These are phyloP conservation scores for Magnaporthales sp. DNA, from an alignment of 2,329 filamentous ascomycete species.

Conservation along the genomic window DNA sequence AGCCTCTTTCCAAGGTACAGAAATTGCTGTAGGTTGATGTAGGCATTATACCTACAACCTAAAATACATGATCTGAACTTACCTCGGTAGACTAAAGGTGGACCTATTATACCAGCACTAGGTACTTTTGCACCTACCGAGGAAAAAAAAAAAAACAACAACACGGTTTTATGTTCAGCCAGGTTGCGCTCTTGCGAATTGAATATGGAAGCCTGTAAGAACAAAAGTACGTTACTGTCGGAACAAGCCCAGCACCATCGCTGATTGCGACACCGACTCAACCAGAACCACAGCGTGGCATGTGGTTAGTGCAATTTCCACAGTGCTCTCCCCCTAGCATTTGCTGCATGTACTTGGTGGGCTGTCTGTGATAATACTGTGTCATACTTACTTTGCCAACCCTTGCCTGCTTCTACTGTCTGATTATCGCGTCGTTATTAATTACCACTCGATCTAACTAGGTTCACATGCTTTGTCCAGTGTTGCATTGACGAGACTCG, in stretches of 20 bases:
- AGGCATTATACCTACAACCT: not conserved
- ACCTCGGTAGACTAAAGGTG: not conserved
- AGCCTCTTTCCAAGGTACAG: not conserved
- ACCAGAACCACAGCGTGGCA: no score
- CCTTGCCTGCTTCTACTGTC: not conserved
- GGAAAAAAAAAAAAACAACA: not conserved
- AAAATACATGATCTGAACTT: not conserved
- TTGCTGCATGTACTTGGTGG: not conserved
- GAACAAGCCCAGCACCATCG: not conserved
- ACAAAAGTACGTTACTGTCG: not conserved
- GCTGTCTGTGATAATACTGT: not conserved
- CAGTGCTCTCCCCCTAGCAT: no score
- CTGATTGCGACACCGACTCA: not conserved
- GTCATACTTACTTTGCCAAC: not conserved
- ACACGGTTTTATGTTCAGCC: not conserved
- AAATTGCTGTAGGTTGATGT: not conserved
- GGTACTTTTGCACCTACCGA: not conserved
- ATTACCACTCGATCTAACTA: not conserved
- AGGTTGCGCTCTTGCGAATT: not conserved
- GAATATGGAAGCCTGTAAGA: not conserved
- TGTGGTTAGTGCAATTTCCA: no score
- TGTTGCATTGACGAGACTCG: not conserved
- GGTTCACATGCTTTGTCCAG: not conserved
- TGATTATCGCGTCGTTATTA: not conserved
- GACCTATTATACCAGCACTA: not conserved